These are phyloP conservation scores for Daedaleopsis nitida DNA, from an alignment of 768 basidiomycete species.

Conservation along the genomic window DNA sequence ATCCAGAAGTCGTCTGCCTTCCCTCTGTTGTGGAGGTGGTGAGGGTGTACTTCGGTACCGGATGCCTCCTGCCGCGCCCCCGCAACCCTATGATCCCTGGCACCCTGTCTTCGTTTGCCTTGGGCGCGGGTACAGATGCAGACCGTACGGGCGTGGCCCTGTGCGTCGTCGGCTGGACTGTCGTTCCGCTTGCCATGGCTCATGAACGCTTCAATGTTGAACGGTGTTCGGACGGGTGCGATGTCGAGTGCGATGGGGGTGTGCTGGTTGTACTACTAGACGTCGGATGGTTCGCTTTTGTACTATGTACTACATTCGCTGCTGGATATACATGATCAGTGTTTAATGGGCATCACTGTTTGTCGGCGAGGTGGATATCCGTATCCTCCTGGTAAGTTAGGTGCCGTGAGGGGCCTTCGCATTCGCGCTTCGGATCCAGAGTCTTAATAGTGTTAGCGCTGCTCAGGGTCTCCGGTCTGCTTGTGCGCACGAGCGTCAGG, in stretches of 20 bases:
- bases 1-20: constrained; percentile 14
- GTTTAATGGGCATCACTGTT: too few species aligned
- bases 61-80: not conserved
- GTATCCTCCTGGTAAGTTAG: too few species aligned
- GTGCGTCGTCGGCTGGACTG: not conserved
- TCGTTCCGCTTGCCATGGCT: not conserved
- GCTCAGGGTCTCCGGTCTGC: too few species aligned
- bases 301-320: too few species aligned
- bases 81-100: not conserved
- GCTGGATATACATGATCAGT: too few species aligned
- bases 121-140: not conserved
- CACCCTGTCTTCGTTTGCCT: not conserved
- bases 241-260: not conserved
- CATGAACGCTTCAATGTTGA: not conserved
- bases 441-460: too few species aligned
- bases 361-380: too few species aligned
- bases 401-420: too few species aligned
- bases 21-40: constrained; percentile 14
- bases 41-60: constrained; percentile 2
- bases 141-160: not conserved
- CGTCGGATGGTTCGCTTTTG: too few species aligned
- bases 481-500: too few species aligned
- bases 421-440: too few species aligned
- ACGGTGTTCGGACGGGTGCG: too few species aligned
- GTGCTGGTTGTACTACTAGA: not conserved